A percentile compares a stretch with the other conserved stretches of the same genome.
phyloP scores from a whole-genome alignment of 495 filamentous ascomycete species.

The Penicillium arizonense region DNA sequence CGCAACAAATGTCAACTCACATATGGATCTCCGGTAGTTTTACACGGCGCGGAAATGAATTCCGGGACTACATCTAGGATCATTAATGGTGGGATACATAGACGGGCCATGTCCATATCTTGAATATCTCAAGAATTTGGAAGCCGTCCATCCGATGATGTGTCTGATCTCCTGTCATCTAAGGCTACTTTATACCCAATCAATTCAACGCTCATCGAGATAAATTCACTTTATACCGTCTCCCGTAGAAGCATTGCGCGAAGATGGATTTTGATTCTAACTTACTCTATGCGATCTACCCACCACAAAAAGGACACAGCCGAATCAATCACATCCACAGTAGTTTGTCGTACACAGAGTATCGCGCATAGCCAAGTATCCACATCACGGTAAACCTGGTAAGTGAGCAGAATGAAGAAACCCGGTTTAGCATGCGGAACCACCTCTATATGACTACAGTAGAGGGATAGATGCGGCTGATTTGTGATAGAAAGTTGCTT shows the following conservation, averaged over 20 bases:
- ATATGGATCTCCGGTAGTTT: neutral
- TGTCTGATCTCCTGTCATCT: constrained; percentile 1
- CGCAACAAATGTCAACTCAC: too few species aligned
- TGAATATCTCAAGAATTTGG: constrained; percentile 4
- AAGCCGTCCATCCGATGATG: neutral
- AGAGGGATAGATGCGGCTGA: too few species aligned
- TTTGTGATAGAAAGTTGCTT: too few species aligned
- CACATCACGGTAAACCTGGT: constrained; percentile 10
- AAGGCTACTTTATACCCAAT: constrained; percentile 27
- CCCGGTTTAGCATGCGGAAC: constrained; percentile 1
- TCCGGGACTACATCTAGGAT: too few species aligned
- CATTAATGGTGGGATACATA: neutral
- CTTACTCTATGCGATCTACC: too few species aligned
- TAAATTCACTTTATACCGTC: neutral
- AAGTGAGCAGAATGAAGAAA: constrained; percentile 1
- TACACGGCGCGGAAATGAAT: too few species aligned
- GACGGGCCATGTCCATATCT: constrained; percentile 4
- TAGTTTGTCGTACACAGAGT: too few species aligned
- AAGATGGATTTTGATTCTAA: too few species aligned
- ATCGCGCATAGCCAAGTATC: neutral
- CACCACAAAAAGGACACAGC: too few species aligned
- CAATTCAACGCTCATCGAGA: constrained; percentile 7
- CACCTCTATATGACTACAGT: neutral
- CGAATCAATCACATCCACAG: too few species aligned
- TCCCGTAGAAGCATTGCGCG: too few species aligned